Conservation (phyloP, 163 green algal genomes). For the Botryococcus braunii region DNA sequence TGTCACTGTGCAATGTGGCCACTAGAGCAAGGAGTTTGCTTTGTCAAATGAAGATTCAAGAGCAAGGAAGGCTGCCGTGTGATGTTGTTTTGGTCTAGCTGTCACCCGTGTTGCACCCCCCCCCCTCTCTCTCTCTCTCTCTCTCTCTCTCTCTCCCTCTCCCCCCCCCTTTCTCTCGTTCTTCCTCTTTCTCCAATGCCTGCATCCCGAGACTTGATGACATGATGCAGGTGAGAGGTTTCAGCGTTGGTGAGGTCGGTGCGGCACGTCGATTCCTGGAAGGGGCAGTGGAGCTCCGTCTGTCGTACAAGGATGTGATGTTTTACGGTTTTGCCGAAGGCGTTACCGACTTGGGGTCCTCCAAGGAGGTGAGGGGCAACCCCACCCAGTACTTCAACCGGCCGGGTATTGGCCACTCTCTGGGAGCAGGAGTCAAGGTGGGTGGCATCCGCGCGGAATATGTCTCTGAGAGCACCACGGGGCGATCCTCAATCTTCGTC, state of each 20-base stretch:
- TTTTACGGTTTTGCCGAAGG: conserved; percentile 82
- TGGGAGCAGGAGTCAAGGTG: conserved; percentile 74
- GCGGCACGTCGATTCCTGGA: conserved; percentile 62
- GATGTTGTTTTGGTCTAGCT: too few relatives aligned
- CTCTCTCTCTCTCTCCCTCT: not conserved
- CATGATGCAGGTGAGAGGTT: conserved; percentile 53
- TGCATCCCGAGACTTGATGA: conserved; percentile 5
- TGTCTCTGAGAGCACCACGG: conserved; percentile 69
- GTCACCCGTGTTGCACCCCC: too few relatives aligned
- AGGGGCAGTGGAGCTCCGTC: conserved; percentile 48
- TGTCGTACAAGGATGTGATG: conserved; percentile 41
- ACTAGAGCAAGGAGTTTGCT: too few relatives aligned
- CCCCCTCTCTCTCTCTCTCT: not conserved
- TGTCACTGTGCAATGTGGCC: too few relatives aligned
- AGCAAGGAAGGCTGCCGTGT: too few relatives aligned
- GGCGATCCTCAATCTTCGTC: conserved; percentile 60
- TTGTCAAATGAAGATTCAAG: too few relatives aligned
- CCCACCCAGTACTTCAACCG: conserved; percentile 86
- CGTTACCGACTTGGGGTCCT: conserved; percentile 77
- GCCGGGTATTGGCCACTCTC: conserved; percentile 57
- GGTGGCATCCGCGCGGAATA: conserved; percentile 75
- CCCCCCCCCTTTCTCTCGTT: not conserved
- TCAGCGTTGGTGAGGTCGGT: conserved; percentile 91
- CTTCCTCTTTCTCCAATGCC: not conserved
- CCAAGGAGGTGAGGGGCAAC: conserved; percentile 60